Percentiles rank a stretch among this genome's conserved stretches.
These are phyloP conservation scores for Phycomyces nitens DNA, from an alignment of 192 early-diverging fungal genomes.

Conservation along the genomic window DNA sequence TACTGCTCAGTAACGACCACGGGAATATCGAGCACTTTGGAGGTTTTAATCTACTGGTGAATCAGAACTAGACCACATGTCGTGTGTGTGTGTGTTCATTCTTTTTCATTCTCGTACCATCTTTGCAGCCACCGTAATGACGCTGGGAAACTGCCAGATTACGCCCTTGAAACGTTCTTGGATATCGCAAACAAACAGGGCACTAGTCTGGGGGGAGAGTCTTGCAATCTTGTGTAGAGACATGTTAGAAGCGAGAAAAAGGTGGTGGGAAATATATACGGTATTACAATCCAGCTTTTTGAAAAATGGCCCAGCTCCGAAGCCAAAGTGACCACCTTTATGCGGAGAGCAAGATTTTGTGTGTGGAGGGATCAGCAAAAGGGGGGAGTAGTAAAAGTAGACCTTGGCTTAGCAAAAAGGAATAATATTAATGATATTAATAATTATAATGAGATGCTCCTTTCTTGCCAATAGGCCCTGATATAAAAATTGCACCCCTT, in stretches of 20 bases:
- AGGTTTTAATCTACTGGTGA: conserved; percentile 55
- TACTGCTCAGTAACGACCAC: conserved; percentile 91
- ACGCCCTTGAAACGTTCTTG: conserved; percentile 75
- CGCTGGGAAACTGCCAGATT: conserved; percentile 79
- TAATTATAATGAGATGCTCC: conserved; percentile 3
- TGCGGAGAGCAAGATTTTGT: not conserved
- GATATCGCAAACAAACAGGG: conserved; percentile 92
- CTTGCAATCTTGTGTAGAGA: conserved; percentile 48
- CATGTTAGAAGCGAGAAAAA: conserved; percentile 18
- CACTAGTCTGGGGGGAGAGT: conserved; percentile 57
- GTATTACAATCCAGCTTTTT: not conserved
- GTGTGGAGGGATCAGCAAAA: not conserved
- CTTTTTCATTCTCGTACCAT: conserved; percentile 66
- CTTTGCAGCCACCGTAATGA: conserved; percentile 83
- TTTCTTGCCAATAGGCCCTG: not conserved
- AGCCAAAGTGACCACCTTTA: too few species aligned
- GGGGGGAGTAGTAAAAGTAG: not conserved
- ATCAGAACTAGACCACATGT: not conserved
- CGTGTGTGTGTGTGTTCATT: too few species aligned
- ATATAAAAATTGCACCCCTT: too few species aligned
- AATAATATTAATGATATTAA: too few species aligned
- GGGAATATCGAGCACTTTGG: conserved; percentile 75
- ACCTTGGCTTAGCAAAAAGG: not conserved
- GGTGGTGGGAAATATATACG: not conserved
- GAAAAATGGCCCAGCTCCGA: not conserved